These are phyloP conservation scores for Microbotryum saponariae DNA, from an alignment of 1,284 basidiomycete species.

Conservation along the genomic window DNA sequence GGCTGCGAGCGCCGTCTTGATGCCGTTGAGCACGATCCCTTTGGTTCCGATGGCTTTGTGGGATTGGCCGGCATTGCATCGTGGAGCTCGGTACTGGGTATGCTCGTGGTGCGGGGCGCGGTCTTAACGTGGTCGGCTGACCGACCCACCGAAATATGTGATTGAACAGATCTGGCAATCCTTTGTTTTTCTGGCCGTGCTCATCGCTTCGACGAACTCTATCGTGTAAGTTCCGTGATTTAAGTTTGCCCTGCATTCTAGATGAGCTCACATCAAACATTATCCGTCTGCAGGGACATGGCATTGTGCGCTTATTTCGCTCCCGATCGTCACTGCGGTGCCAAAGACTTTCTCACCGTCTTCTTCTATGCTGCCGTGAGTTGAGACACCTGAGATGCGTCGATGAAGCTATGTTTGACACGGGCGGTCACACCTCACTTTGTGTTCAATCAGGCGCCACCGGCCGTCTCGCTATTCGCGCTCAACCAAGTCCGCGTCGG, in stretches of 20 bases:
- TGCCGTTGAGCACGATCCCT: constrained; percentile 45
- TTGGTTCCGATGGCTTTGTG: constrained; percentile 54
- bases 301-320: constrained; percentile 43
- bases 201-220: no score
- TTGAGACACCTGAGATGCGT: constrained; percentile 33
- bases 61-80: constrained; percentile 58
- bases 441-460: constrained; percentile 52
- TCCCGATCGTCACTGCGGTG: no score
- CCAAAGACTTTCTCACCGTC: constrained; percentile 17
- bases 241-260: no score
- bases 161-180: no score
- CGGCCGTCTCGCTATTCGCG: constrained; percentile 68
- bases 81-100: constrained; percentile 34
- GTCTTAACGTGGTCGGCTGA: neutral
- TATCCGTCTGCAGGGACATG: constrained; percentile 43
- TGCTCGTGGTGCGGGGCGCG: constrained; percentile 40
- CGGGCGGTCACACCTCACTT: constrained; percentile 9
- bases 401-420: constrained; percentile 47
- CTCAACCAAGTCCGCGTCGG: constrained; percentile 60
- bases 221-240: no score
- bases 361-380: constrained; percentile 42
- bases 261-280: no score
- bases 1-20: constrained; percentile 42
- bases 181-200: no score
- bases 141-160: no score